Base-by-base conservation (phyloP, 2,329 filamentous ascomycete species). In the Aureobasidium sp. region DNA sequence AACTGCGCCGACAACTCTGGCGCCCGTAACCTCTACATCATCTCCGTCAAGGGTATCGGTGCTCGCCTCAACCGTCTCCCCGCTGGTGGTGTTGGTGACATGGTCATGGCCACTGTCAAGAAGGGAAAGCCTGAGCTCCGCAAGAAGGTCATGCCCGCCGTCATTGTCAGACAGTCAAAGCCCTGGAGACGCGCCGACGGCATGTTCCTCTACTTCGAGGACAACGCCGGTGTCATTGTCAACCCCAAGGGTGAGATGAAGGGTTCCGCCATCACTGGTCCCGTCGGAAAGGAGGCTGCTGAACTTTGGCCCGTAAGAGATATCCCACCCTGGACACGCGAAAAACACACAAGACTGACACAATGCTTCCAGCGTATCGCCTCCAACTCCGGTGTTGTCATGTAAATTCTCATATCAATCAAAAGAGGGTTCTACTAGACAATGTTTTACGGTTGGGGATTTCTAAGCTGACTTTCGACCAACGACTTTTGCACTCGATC, bases 161-260 rank as follows among this genome's bases (percentile, higher is more conserved):
- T 99, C 77, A 94, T 99, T 76, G 93, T 97, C 78, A 85, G 94
- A 79, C 94, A 97, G 84, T 89, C 88, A 83, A 99, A 99, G 88
- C 94, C 94, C 74, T 99, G 94, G 94, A 92, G 94, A 85, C 88
- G 94, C 79, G 89, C 89, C 71, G 94, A 99, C 79, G 95, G 94
- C 81, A 89, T 97, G 74, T 99, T 90, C 86, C 87, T 99, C 72
- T 99, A 99, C 86, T 99, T 99, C 76, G 94, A 99, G 90, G 95
- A 99, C 82, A 99, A 99, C 80, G 94, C 94, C 78, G 94, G 94
- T 87, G 94, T 99, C 74, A 99, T 99, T 75, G 94, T 99, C 84
- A 99, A 99, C 85, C 91, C 93, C 80, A 99, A 99, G 89, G 94
- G 94, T 82, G 94, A 99, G 84, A 99, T 99, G 94, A 99, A 99